Base-by-base conservation (phyloP, 805 yeast genomes). In the Millerozyma miso region DNA sequence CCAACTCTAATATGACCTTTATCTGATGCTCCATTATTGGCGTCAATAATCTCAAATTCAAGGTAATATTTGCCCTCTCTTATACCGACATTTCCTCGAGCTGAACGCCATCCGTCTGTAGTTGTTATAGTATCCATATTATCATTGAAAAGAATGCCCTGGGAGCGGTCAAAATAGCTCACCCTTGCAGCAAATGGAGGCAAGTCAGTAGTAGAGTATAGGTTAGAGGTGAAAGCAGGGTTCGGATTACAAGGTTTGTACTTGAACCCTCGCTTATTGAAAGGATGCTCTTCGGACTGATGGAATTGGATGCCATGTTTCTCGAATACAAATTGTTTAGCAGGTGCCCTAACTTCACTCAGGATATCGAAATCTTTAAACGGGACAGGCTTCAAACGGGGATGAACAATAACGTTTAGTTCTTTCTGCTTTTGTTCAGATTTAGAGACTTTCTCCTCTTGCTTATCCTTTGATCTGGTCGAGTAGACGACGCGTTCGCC, bases 41-140 rank as follows among this genome's bases (percentile, higher is more conserved):
- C 73, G 20, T 62, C 62, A 3, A 80, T 42, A 1, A 91, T 76
- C 42, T 78, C 74, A 48, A 81, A 83, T 60, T 91, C 98, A 63
- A 87, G 80, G 60, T 83, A 91, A 71, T 85, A 84, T 14, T 60
- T 63, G 0, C 98, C 99, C 49, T 86, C 90, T 19, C 85, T 69
- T 8, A 91, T 71, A 1, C 87, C 81, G 1, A 84, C 79, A 59
- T 85, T 88, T 4, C 89, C 73, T 37, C 97, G 65, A 0, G 80
- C 79, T 29, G 87, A 80, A 48, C 93, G 70, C 89, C 95, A 93
- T 0, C 97, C 97, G 40, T 70, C 73, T 3, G 65, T 63, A 1
- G 88, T 77, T 0, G 86, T 75, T 0, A 83, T 82, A 3, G 69
- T 56, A 3, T 48, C 39, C 50, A 60, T 49, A 18, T 59, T 58